phyloP scores from a whole-genome alignment of 306 rosid species.

The Acacia crassicarpa region DNA sequence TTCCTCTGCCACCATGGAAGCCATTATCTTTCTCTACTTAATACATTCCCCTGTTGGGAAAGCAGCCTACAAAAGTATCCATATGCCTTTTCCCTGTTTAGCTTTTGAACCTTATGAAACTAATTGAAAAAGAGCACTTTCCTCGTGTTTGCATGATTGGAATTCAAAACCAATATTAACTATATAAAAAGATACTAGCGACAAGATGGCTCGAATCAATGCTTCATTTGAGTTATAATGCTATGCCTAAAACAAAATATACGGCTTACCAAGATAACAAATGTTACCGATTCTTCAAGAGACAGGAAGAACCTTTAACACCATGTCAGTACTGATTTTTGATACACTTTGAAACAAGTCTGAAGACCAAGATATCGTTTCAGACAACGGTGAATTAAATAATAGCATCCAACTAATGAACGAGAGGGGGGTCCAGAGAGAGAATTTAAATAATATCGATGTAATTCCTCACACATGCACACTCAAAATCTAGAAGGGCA shows the following conservation, averaged over 20 bases:
- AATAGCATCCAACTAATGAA: conserved; percentile 30
- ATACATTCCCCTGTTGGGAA: conserved; percentile 53
- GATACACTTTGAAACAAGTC: conserved; percentile 32
- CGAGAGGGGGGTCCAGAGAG: conserved; percentile 25
- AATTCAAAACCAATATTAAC: conserved; percentile 11
- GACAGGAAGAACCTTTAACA: neutral
- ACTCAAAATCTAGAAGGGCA: conserved; percentile 37
- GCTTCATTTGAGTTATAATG: neutral
- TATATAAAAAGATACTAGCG: neutral
- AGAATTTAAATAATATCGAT: conserved; percentile 25
- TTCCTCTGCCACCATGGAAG: conserved; percentile 38
- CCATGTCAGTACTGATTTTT: conserved; percentile 18
- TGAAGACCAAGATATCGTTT: conserved; percentile 43
- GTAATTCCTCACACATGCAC: conserved; percentile 38
- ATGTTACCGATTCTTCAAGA: conserved; percentile 12
- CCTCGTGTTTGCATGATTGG: conserved; percentile 68
- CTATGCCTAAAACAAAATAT: neutral
- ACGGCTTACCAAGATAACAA: neutral
- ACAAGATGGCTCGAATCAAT: neutral
- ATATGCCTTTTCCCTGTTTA: conserved; percentile 39
- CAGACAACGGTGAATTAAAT: conserved; percentile 29
- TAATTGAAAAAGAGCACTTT: conserved; percentile 29
- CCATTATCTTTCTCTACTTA: conserved; percentile 39
- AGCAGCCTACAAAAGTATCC: conserved; percentile 57
- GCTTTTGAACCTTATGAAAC: conserved; percentile 37